Base-by-base conservation (phyloP, 1,284 basidiomycete genomes). In the Laetiporus sulphureus region DNA sequence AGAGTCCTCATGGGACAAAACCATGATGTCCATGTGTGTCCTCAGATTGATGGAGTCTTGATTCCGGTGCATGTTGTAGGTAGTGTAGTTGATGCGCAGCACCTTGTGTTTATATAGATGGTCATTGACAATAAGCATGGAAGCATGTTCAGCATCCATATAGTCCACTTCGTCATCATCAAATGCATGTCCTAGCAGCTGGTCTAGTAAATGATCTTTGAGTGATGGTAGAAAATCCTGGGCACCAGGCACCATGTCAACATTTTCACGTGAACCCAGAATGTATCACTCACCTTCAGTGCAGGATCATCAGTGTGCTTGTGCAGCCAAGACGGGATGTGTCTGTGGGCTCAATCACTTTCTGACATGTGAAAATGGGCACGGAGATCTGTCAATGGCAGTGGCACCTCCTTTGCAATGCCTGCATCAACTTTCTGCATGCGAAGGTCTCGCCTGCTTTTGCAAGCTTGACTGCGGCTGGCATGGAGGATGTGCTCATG, bases 41-140 rank as follows among this genome's bases (percentile, higher is more conserved):
- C 49, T 36, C 0, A 60, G 63, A 36, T 67, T 71, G 38, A 73
- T 48, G 1, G 51, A 54, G 41, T 73, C 71, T 38, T 66, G 63
- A 5, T 53, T 53, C 3, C 60, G 56, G 1, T 57, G 55, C 11
- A 69, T 39, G 38, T 74, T 62, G 43, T 74, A 73, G 1, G 66
- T 70, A 0, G 67, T 73, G 47, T 67, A 72, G 39, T 72, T 69
- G 38, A 73, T 40, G 0, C 53, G 51, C 13, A 66, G 30, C 0
- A 48, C 48, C 15, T 59, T 56, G 40, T 63, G 56, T 0, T 33
- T 35, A 42, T 64, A 69, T 0, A 72, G 51, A 2, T 33, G 23
- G 25, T 61, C 42, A 12, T 61, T 39, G 1, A 39, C 21, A 18
- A 69, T 51, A 2, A 41, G 43, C 13, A 56, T 48, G 10, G 10